Evolutionary conservation across 441 rosid species (phyloP).

Genomic region (Biscutella laevigata): DNA sequence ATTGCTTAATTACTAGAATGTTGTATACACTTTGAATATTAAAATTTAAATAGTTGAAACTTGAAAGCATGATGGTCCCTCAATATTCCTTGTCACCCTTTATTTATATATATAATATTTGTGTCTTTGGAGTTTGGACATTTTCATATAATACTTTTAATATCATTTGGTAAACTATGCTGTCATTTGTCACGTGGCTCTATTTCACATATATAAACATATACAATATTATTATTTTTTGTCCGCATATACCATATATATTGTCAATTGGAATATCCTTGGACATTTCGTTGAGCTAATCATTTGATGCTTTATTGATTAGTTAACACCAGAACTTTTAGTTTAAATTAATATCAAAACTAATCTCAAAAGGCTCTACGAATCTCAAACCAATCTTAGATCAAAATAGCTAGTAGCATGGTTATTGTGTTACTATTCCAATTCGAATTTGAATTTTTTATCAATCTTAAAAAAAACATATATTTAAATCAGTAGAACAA

Average conservation of each 20-base stretch:
- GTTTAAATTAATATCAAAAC: too few species aligned
- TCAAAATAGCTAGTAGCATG: too few species aligned
- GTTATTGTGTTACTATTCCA: too few species aligned
- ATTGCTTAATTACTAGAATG: not conserved
- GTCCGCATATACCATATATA: not conserved
- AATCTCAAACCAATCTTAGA: too few species aligned
- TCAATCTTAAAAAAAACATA: too few species aligned
- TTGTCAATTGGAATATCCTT: slow-evolving; percentile 19
- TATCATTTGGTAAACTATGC: slow-evolving; percentile 6
- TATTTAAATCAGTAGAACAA: too few species aligned
- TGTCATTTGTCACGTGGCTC: slow-evolving; percentile 19
- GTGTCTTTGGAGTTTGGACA: slow-evolving; percentile 5
- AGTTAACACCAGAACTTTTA: too few species aligned
- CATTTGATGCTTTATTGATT: slow-evolving; percentile 13
- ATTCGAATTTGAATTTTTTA: too few species aligned
- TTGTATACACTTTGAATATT: slow-evolving; percentile 8
- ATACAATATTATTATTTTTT: not conserved
- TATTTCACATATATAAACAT: not conserved
- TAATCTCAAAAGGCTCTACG: too few species aligned
- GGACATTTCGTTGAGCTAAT: slow-evolving; percentile 14
- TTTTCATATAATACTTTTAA: not conserved
- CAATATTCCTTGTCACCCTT: slow-evolving; percentile 7
- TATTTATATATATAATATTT: not conserved
- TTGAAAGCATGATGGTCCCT: slow-evolving; percentile 23
- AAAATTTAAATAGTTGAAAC: slow-evolving; percentile 2